These are phyloP conservation scores for Porcisia deanei DNA, from an alignment of 208 protist genomes.

Conservation along the genomic window DNA sequence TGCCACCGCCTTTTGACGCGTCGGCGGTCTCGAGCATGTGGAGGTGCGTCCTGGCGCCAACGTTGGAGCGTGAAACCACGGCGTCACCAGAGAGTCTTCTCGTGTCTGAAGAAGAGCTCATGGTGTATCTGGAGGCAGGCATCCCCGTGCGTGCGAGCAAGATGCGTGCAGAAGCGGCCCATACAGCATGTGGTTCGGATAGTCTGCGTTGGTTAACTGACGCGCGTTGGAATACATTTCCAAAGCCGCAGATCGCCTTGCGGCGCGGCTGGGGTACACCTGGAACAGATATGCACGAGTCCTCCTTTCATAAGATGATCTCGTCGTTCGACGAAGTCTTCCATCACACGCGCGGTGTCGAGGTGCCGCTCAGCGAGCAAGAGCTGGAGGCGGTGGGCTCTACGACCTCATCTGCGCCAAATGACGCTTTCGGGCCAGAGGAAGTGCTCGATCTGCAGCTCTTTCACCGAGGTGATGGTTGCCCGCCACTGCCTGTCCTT, in stretches of 20 bases:
- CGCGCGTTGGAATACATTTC: conserved; percentile 59
- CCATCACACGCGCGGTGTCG: conserved; percentile 37
- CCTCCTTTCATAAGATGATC: conserved; percentile 75
- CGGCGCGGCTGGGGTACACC: conserved; percentile 78
- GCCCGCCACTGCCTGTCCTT: conserved; percentile 59
- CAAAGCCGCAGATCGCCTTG: conserved; percentile 82
- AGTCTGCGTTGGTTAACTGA: conserved; percentile 59
- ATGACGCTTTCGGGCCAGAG: conserved; percentile 13
- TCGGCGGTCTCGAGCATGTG: conserved; percentile 68
- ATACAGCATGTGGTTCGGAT: conserved; percentile 44
- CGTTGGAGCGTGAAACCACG: conserved; percentile 11
- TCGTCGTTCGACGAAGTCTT: conserved; percentile 80
- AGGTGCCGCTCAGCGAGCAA: conserved; percentile 29
- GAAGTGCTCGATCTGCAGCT: conserved; percentile 85
- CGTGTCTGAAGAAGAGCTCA: conserved; percentile 42
- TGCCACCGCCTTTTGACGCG: conserved; percentile 45
- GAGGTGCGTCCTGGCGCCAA: conserved; percentile 77
- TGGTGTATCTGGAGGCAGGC: conserved; percentile 60
- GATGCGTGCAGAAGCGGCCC: conserved; percentile 26
- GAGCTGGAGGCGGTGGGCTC: conserved; percentile 12
- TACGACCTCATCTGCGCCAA: not conserved
- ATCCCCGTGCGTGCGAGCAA: conserved; percentile 52
- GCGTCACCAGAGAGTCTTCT: conserved; percentile 15
- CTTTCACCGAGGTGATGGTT: conserved; percentile 75
- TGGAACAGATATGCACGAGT: conserved; percentile 69